Conservation (phyloP, 2,329 filamentous ascomycete species). For the Bipolaris bicolor region DNA sequence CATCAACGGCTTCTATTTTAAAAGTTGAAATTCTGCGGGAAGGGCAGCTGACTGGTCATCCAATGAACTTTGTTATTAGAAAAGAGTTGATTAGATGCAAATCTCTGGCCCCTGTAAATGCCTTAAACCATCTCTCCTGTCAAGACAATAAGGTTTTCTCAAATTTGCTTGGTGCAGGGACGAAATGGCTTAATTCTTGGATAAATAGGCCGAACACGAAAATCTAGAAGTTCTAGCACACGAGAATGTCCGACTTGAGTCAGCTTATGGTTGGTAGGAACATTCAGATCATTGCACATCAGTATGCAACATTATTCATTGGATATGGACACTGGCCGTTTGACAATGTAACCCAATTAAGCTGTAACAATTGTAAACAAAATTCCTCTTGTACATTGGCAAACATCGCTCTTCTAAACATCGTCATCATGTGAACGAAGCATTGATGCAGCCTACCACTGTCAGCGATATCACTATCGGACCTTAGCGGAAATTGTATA, state of each 20-base stretch:
- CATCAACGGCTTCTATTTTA: no score
- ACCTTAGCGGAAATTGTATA: not conserved
- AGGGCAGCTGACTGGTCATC: no score
- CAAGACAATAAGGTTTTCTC: not conserved
- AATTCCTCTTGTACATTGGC: not conserved
- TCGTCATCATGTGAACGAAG: not conserved
- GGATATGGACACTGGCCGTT: not conserved
- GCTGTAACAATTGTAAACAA: not conserved
- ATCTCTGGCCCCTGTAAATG: not conserved
- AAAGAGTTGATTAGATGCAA: no score
- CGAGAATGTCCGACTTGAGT: not conserved
- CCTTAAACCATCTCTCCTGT: not conserved
- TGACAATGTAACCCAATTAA: not conserved
- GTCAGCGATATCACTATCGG: not conserved
- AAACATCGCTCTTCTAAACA: not conserved
- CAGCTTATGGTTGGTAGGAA: not conserved
- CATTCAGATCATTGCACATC: not conserved
- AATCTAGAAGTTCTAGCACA: not conserved
- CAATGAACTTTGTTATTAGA: no score
- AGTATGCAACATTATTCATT: not conserved
- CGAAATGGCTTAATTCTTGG: not conserved
- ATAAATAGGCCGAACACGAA: not conserved
- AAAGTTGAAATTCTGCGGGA: no score
- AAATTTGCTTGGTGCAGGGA: not conserved
- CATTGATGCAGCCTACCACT: not conserved